A percentile compares a stretch with the other conserved stretches of the same genome.
These are phyloP conservation scores for Cutaneotrichosporon sp. DNA, from an alignment of 1,284 basidiomycete genomes.

Conservation along the genomic window DNA sequence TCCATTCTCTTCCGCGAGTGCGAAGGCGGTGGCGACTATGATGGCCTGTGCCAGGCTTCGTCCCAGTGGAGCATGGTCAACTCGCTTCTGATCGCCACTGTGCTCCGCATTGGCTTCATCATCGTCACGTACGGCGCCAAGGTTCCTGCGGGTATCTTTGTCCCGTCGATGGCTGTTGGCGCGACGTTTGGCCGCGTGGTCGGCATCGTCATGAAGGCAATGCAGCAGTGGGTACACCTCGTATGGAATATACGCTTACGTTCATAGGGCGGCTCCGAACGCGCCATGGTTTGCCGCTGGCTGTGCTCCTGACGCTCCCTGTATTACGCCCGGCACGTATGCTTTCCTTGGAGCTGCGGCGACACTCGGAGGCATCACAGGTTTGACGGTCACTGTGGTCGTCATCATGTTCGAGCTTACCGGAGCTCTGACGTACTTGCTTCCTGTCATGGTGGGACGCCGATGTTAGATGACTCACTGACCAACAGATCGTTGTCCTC, in stretches of 20 bases:
- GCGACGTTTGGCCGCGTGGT: conserved; percentile 94
- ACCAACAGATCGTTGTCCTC: conserved; percentile 95
- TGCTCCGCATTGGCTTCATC: conserved; percentile 79
- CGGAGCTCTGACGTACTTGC: conserved; percentile 87
- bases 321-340: conserved; percentile 97
- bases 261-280: conserved; percentile 65
- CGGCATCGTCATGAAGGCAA: conserved; percentile 88
- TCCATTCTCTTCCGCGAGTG: conserved; percentile 96
- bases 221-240: conserved; percentile 62
- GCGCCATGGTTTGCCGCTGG: conserved; percentile 76
- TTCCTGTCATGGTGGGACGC: conserved; percentile 85
- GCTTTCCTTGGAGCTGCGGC: conserved; percentile 92
- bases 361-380: conserved; percentile 81
- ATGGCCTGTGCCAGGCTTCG: conserved; percentile 89
- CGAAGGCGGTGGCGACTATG: conserved; percentile 85
- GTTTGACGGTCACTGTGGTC: conserved; percentile 70
- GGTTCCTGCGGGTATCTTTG: conserved; percentile 95
- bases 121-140: conserved; percentile 93
- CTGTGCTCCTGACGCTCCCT: conserved; percentile 86
- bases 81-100: conserved; percentile 83
- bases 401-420: conserved; percentile 98
- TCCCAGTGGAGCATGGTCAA: conserved; percentile 93
- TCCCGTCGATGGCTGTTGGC: conserved; percentile 95
- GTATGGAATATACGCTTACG: not conserved
- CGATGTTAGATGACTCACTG: conserved; percentile 94